Percentiles rank a stretch among this genome's conserved stretches.
phyloP scores from a whole-genome alignment of 2,329 filamentous ascomycete species.

The Colletotrichum viniferum region DNA sequence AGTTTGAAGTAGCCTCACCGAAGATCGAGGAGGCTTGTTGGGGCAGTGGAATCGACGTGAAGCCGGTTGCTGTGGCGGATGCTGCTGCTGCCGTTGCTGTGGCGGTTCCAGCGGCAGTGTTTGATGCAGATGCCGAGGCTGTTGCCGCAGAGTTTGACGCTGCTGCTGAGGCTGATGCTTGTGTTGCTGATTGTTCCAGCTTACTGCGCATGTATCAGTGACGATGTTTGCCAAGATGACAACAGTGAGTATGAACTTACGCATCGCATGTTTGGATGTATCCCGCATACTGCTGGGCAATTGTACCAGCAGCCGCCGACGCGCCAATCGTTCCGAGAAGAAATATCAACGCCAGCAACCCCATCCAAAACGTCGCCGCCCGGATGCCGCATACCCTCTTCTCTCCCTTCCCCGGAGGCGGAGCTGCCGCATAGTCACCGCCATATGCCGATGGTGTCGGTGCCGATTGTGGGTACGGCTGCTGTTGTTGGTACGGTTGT shows the following conservation, averaged over 20 bases:
- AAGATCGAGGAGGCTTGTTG: not conserved
- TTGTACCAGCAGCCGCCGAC: slow-evolving; percentile 5
- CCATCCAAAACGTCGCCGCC: slow-evolving; percentile 6
- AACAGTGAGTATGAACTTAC: not conserved
- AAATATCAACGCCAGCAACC: not conserved
- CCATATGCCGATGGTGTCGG: not conserved
- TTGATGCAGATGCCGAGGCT: not conserved
- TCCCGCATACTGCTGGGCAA: not conserved
- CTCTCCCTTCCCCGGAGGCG: not conserved
- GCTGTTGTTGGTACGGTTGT: not conserved
- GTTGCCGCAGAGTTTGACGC: not conserved
- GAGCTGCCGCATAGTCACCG: not conserved
- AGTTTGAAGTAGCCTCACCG: not conserved
- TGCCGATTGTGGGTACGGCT: not conserved
- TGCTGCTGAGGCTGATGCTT: not conserved
- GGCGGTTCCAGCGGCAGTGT: not conserved
- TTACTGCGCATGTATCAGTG: not conserved
- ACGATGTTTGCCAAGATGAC: not conserved
- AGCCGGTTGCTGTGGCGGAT: not conserved
- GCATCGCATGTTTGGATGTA: not conserved
- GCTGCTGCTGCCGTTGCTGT: not conserved
- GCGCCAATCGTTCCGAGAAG: slow-evolving; percentile 13
- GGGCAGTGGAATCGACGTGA: slow-evolving; percentile 6
- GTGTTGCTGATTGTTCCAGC: not conserved
- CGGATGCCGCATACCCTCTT: slow-evolving; percentile 8